Percentiles rank a stretch among this genome's conserved stretches.
Conservation (phyloP, 768 basidiomycete genomes). For the Auricularia heimuer region DNA sequence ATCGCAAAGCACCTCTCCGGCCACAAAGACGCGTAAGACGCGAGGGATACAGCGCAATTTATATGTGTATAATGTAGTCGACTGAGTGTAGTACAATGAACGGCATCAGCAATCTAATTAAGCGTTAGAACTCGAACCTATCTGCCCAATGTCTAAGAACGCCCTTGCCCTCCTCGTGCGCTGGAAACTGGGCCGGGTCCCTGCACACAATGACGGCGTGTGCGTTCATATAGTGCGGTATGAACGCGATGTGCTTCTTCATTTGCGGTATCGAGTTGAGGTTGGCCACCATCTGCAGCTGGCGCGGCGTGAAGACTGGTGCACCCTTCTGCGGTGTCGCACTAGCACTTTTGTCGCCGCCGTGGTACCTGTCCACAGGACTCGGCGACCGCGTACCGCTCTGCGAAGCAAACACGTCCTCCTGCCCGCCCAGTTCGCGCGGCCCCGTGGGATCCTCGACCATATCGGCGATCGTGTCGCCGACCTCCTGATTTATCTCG, state of each 20-base stretch:
- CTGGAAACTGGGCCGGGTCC: slow-evolving; percentile 49
- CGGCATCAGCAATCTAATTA: too few relatives aligned
- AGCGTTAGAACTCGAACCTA: slow-evolving; percentile 35
- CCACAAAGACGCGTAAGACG: too few relatives aligned
- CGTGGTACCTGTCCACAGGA: neutral
- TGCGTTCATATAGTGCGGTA: slow-evolving; percentile 48
- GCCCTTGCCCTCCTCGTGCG: slow-evolving; percentile 51
- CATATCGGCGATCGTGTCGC: slow-evolving; percentile 50
- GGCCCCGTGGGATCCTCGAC: slow-evolving; percentile 29
- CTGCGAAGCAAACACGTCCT: neutral
- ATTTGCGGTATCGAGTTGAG: slow-evolving; percentile 60
- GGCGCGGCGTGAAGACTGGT: slow-evolving; percentile 40
- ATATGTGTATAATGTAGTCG: too few relatives aligned
- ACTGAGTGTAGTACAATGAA: too few relatives aligned
- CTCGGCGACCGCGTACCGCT: neutral
- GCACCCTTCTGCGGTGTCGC: neutral
- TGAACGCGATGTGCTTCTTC: slow-evolving; percentile 61
- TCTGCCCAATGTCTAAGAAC: slow-evolving; percentile 66
- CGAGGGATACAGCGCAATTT: too few relatives aligned
- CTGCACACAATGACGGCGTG: slow-evolving; percentile 67
- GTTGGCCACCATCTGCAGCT: slow-evolving; percentile 44
- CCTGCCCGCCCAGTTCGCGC: neutral
- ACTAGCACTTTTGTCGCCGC: neutral
- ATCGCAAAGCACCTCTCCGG: too few relatives aligned
- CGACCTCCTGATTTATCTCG: slow-evolving; percentile 49